Percentiles rank a stretch among this genome's conserved stretches.
Evolutionary conservation across 1,284 basidiomycete genomes (phyloP).

Genomic region (Lentinula novae-zelandiae): DNA sequence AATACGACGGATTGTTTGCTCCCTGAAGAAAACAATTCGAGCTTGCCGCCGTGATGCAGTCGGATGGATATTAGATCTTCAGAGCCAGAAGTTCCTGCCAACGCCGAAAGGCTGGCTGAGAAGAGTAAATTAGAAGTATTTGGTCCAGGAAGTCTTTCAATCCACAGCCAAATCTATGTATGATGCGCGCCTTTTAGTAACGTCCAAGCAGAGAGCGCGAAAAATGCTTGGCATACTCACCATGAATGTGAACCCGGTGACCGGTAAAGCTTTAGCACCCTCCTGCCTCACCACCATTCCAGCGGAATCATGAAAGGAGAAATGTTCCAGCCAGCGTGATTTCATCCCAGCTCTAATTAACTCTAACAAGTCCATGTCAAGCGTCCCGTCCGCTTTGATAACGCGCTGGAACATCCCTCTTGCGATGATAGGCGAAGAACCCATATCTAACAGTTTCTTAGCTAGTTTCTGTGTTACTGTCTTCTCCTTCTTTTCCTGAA

Average conservation of each 20-base stretch:
- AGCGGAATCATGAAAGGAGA: slow-evolving; percentile 58
- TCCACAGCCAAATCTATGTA: slow-evolving; percentile 63
- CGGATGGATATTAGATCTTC: slow-evolving; percentile 38
- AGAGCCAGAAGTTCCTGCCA: slow-evolving; percentile 23
- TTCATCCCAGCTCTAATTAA: slow-evolving; percentile 64
- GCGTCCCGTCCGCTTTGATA: slow-evolving; percentile 38
- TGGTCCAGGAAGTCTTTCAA: slow-evolving; percentile 50
- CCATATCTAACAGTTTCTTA: slow-evolving; percentile 64
- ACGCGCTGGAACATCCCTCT: slow-evolving; percentile 57
- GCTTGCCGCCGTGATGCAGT: slow-evolving; percentile 50
- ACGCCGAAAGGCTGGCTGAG: slow-evolving; percentile 26
- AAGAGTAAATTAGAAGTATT: slow-evolving; percentile 40
- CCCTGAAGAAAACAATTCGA: slow-evolving; percentile 47
- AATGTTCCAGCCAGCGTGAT: slow-evolving; percentile 70
- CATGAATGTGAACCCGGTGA: slow-evolving; percentile 67
- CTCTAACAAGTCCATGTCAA: slow-evolving; percentile 66
- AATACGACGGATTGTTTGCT: slow-evolving; percentile 38
- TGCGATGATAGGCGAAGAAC: slow-evolving; percentile 58
- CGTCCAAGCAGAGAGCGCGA: slow-evolving; percentile 6
- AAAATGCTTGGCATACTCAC: slow-evolving; percentile 29
- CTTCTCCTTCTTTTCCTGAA: slow-evolving; percentile 39
- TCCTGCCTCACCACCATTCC: slow-evolving; percentile 43
- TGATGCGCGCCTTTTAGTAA: not conserved
- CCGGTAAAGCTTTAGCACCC: slow-evolving; percentile 45
- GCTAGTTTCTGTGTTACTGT: slow-evolving; percentile 57